Base-by-base conservation (phyloP, 257 asterid genomes). In the Plantago elongata region DNA sequence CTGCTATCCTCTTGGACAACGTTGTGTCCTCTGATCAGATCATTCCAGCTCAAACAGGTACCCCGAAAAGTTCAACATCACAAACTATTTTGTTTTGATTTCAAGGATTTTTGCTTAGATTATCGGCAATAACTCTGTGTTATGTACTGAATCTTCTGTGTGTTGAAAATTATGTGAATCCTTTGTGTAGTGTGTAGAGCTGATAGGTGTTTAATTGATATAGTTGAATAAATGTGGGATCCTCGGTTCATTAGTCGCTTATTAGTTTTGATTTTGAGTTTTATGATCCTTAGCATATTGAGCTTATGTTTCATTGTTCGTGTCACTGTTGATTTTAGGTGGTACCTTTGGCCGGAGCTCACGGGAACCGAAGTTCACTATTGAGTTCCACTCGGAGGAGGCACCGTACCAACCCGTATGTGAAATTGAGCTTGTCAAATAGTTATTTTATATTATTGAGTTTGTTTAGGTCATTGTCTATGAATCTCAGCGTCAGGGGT, bases 361-460 rank as follows among this genome's bases (percentile, higher is more conserved):
- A 45, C 82, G 88, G 55, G 99, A 93, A 65, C 99, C 97, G 1
- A 93, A 89, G 70, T 93, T 87, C 79, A 78, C 70, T 60, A 86
- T 93, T 22, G 92, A 93, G 69, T 93, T 87, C 67, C 96, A 89
- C 79, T 57, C 84, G 47, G 92, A 83, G 77, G 94, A 89, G 46
- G 75, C 92, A 11, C 88, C 94, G 63, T 93, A 76, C 74, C 79
- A 66, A 63, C 94, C 90, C 49, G 99, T 93, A 77, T 82, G 97
- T 73, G 61, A 75, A 38, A 17, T 52, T 13, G 16, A 30, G 43
- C 49, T 67, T 64, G 44, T 46, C 38, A 1, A 22, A 49, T 50
- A 14, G 38, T 49, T 50, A 61, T 54, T 17, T 60, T 9, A 16
- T 38, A 54, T 69, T 57, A 45, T 60, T 65, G 60, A 67, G 51